Percentiles rank a stretch among this genome's conserved stretches.
phyloP scores from a whole-genome alignment of 306 rosid genomes.

The Malus asiatica region DNA sequence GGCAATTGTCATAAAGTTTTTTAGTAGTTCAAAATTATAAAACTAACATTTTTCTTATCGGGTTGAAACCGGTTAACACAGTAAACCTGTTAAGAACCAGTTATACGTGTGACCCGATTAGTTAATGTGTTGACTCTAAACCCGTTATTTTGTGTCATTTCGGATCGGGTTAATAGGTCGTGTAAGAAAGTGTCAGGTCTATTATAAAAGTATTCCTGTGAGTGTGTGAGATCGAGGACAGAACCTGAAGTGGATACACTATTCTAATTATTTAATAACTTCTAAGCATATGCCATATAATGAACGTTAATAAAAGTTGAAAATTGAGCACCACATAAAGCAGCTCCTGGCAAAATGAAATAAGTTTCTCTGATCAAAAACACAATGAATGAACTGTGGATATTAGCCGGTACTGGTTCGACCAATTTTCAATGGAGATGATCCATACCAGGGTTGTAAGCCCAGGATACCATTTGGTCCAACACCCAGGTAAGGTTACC shows the following conservation, averaged over 20 bases:
- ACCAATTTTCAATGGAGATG: not conserved
- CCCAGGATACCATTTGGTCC: not conserved
- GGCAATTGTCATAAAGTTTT: no score
- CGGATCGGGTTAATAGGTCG: no score
- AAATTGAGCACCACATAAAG: not conserved
- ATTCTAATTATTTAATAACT: not conserved
- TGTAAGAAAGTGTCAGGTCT: no score
- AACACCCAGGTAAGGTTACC: not conserved
- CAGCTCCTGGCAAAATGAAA: not conserved
- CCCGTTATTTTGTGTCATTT: no score
- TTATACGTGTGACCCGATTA: no score
- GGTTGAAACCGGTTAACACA: no score
- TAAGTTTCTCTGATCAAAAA: not conserved
- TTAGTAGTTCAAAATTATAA: no score
- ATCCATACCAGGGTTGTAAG: not conserved
- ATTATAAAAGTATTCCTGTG: not conserved
- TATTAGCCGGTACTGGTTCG: not conserved
- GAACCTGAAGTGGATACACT: not conserved
- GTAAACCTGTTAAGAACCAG: no score
- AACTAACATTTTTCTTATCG: no score
- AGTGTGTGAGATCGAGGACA: not conserved
- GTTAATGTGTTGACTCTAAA: no score
- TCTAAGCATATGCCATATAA: not conserved
- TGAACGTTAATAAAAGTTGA: not conserved
- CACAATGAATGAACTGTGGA: slow-evolving; percentile 11